Percentiles rank a stretch among this genome's conserved stretches.
phyloP scores from a whole-genome alignment of 352 stramenopile species.

The Phytophthora cryptogea region DNA sequence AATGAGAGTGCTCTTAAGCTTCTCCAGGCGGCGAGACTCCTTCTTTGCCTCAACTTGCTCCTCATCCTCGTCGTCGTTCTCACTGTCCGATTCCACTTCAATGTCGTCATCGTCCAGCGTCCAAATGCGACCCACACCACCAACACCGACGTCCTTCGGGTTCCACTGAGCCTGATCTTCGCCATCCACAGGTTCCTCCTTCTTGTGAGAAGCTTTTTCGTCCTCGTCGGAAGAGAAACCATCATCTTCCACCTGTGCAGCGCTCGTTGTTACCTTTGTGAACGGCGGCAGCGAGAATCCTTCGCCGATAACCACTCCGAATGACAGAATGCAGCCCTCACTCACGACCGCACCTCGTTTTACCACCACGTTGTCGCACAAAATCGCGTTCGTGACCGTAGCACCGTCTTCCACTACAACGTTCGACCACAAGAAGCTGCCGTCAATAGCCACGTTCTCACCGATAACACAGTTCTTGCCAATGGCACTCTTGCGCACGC shows the following conservation, averaged over 20 bases:
- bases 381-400: constrained; percentile 73
- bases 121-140: constrained; percentile 78
- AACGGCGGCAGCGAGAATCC: constrained; percentile 69
- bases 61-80: constrained; percentile 50
- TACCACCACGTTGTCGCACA: constrained; percentile 86
- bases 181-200: constrained; percentile 9
- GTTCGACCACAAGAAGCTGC: constrained; percentile 86
- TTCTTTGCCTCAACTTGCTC: constrained; percentile 34
- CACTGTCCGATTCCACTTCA: constrained; percentile 69
- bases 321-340: constrained; percentile 82
- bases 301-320: constrained; percentile 82
- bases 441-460: constrained; percentile 67
- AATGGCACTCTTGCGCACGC: constrained; percentile 64
- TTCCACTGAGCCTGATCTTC: constrained; percentile 51
- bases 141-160: constrained; percentile 64
- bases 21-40: constrained; percentile 48
- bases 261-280: constrained; percentile 80
- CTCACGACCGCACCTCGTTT: constrained; percentile 67
- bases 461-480: constrained; percentile 77
- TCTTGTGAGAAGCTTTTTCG: constrained; percentile 26
- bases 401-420: constrained; percentile 82
- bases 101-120: constrained; percentile 86
- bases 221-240: constrained; percentile 79
- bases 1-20: constrained; percentile 75
- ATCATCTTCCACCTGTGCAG: constrained; percentile 58